Evolutionary conservation across 257 asterid genomes (phyloP), one percentile per base, ranked within the genome.

Genomic region (Solanum rostratum): DNA sequence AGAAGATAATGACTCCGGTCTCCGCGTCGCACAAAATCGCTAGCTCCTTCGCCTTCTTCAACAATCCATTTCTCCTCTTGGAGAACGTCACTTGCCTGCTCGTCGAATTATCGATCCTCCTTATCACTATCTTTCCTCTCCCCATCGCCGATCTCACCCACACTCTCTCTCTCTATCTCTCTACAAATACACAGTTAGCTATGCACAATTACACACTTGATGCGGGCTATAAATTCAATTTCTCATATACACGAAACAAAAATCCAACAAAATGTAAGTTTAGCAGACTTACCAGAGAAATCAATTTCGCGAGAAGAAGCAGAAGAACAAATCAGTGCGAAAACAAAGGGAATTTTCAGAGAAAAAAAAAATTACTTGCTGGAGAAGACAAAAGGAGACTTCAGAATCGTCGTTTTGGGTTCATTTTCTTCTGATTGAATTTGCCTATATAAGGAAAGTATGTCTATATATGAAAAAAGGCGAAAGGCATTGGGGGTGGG

Each of bases 1-100:
- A 89, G 89, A 89, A 89, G 80, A 89, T 87, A 79, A 89, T 82
- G 46, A 89, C 91, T 85, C 91, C 91, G 59, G 88, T 89, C 79
- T 89, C 90, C 10, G 91, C 91, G 22, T 89, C 90, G 66, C 91
- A 89, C 2, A 89, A 85, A 66, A 89, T 89, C 57, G 84, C 90
- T 18, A 89, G 29, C 84, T 89, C 91, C 86, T 86, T 89, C 4
- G 91, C 89, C 60, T 89, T 89, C 88, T 89, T 89, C 85, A 89
- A 45, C 82, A 89, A 78, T 74, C 91, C 91, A 79, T 85, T 89
- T 24, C 91, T 89, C 84, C 91, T 84, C 80, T 89, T 89, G 41
- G 91, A 89, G 18, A 89, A 89, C 30, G 91, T 89, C 27, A 89
- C 91, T 79, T 89, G 91, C 53, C 91, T 89, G 84, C 91, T 89